These are phyloP conservation scores for Aspergillus pseudoterreus DNA, from an alignment of 2,329 filamentous ascomycete genomes.

Conservation along the genomic window DNA sequence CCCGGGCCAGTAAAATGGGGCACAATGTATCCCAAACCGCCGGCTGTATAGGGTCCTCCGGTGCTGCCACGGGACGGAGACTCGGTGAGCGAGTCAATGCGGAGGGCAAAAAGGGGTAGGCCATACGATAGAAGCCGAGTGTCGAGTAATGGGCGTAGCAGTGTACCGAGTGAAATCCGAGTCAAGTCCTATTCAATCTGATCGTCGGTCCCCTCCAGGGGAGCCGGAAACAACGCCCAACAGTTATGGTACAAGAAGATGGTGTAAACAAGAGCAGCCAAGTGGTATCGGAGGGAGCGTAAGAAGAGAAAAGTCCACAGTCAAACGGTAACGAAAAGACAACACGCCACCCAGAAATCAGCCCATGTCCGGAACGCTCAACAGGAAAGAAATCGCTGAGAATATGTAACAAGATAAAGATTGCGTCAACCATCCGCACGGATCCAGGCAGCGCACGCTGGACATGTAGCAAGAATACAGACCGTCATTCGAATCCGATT, in stretches of 20 bases:
- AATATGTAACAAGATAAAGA: neutral
- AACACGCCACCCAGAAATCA: neutral
- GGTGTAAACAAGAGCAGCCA: neutral
- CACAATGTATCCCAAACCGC: neutral
- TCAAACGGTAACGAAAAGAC: neutral
- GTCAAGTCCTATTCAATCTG: neutral
- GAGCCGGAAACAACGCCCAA: neutral
- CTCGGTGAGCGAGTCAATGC: neutral
- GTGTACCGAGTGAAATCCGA: too few relatives aligned
- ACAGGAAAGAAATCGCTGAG: neutral
- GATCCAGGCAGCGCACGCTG: too few relatives aligned
- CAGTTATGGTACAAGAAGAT: neutral
- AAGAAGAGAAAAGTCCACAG: neutral
- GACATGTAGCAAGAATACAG: too few relatives aligned
- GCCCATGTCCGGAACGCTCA: neutral
- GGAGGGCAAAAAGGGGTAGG: neutral
- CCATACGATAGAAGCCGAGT: too few relatives aligned
- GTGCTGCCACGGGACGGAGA: neutral
- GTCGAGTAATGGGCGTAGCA: too few relatives aligned
- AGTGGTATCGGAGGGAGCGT: neutral
- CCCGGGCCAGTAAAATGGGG: neutral
- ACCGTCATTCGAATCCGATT: too few relatives aligned
- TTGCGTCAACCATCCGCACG: neutral
- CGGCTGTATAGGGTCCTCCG: too few relatives aligned
- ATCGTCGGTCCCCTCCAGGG: conserved; percentile 1